These are phyloP conservation scores for Penicillium janthinellum DNA, from an alignment of 2,329 filamentous ascomycete genomes.

Conservation along the genomic window DNA sequence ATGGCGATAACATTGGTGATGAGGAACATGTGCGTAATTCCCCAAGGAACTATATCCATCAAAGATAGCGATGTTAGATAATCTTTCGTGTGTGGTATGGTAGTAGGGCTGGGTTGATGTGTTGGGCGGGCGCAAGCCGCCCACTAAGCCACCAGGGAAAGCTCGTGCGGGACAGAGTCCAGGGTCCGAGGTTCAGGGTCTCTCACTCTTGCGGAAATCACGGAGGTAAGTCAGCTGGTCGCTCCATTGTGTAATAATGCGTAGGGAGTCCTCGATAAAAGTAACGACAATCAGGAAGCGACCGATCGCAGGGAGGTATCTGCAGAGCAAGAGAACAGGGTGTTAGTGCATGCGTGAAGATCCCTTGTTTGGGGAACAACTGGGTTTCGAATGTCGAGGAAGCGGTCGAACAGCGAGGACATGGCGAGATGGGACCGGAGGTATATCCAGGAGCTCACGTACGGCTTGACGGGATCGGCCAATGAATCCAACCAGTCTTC, in stretches of 20 bases:
- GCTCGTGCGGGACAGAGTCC: conserved; percentile 2
- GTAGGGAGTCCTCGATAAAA: conserved; percentile 92
- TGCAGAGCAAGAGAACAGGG: conserved; percentile 47
- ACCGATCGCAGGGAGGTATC: conserved; percentile 91
- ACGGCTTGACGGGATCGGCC: conserved; percentile 94
- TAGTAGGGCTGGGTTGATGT: background rate
- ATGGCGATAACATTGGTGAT: conserved; percentile 88
- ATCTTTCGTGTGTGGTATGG: background rate
- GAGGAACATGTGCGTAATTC: conserved; percentile 90
- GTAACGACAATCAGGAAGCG: conserved; percentile 98
- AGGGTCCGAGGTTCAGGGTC: conserved; percentile 13
- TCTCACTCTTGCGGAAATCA: conserved; percentile 89
- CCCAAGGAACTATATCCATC: conserved; percentile 69
- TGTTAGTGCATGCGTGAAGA: conserved; percentile 32
- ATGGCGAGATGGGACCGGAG: background rate
- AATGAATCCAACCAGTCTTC: conserved; percentile 87
- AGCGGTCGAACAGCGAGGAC: background rate
- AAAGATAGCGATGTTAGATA: conserved; percentile 20
- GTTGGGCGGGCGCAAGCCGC: background rate
- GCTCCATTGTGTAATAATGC: conserved; percentile 96
- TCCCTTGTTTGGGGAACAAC: conserved; percentile 19
- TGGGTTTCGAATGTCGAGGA: background rate
- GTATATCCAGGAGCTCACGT: conserved; percentile 47
- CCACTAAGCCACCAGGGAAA: conserved; percentile 1
- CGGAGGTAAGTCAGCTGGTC: conserved; percentile 92